phyloP scores from a whole-genome alignment of 768 basidiomycete species.

The Amanita molliuscula region DNA sequence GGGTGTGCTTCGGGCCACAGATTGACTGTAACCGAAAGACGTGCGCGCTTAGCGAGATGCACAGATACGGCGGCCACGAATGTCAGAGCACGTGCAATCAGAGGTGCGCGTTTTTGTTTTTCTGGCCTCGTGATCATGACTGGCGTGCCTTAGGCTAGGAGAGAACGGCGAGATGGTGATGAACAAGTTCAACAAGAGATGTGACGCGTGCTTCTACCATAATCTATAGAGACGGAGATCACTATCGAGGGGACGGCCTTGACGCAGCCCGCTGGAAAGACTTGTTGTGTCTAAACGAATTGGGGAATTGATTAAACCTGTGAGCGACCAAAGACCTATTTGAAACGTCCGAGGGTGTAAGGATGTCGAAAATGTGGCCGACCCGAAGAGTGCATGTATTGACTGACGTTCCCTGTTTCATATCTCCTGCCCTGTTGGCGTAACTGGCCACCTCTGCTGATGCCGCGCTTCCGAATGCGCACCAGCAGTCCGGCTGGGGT shows the following conservation, averaged over 20 bases:
- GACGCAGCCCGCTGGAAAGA: too few relatives aligned
- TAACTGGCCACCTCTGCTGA: not conserved
- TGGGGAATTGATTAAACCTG: too few relatives aligned
- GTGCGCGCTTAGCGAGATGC: conserved; percentile 31
- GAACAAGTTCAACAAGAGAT: not conserved
- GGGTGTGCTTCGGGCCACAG: conserved; percentile 16
- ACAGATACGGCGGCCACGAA: conserved; percentile 21
- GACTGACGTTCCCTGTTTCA: not conserved
- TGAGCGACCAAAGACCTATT: not conserved
- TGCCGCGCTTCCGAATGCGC: not conserved
- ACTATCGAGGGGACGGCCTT: too few relatives aligned
- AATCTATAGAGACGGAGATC: not conserved
- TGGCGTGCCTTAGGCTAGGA: not conserved
- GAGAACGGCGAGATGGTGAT: not conserved
- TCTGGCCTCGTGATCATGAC: not conserved
- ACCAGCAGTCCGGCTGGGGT: not conserved
- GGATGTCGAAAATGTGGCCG: too few relatives aligned
- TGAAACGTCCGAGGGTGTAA: not conserved
- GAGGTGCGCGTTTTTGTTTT: conserved; percentile 14
- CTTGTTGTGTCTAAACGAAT: too few relatives aligned
- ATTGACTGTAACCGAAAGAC: conserved; percentile 33
- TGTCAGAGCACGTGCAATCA: conserved; percentile 27
- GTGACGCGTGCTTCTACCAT: not conserved
- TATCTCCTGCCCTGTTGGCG: not conserved
- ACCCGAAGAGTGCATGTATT: too few relatives aligned